A percentile compares a stretch with the other conserved stretches of the same genome.
These are phyloP conservation scores for Nasturtium officinale DNA, from an alignment of 345 rosid genomes.

Conservation along the genomic window DNA sequence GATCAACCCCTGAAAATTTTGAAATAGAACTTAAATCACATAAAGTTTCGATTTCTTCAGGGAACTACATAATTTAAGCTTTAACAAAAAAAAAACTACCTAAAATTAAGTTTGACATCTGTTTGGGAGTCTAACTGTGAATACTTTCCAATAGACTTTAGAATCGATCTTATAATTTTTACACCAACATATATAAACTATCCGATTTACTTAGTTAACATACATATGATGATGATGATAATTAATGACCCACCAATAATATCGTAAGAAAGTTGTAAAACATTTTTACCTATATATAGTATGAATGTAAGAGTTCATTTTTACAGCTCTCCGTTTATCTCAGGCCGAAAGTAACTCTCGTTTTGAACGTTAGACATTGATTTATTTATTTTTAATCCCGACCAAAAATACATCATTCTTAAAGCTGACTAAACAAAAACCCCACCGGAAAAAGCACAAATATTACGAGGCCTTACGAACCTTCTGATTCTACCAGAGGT, in stretches of 20 bases:
- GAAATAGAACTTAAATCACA: background rate
- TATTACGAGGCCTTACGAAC: conserved; percentile 9
- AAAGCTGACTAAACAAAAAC: conserved; percentile 30
- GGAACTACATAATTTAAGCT: background rate
- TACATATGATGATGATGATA: background rate
- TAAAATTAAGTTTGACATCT: no score
- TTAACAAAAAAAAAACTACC: no score
- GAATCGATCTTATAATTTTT: background rate
- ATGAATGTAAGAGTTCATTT: background rate
- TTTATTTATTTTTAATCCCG: background rate
- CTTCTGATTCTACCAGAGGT: conserved; percentile 32
- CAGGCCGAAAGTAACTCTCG: background rate
- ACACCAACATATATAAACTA: background rate
- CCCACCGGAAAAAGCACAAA: conserved; percentile 5
- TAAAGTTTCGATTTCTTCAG: background rate
- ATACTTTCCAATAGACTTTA: background rate
- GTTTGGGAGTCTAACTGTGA: background rate
- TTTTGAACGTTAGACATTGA: background rate
- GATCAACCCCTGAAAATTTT: background rate
- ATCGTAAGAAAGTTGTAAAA: background rate
- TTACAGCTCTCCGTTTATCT: background rate
- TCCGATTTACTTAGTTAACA: background rate
- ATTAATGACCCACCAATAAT: background rate
- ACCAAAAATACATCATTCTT: conserved; percentile 10
- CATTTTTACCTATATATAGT: conserved; percentile 3